Conservation (phyloP, 1,139 yeast genomes). For the Kluyveromyces sp. region DNA sequence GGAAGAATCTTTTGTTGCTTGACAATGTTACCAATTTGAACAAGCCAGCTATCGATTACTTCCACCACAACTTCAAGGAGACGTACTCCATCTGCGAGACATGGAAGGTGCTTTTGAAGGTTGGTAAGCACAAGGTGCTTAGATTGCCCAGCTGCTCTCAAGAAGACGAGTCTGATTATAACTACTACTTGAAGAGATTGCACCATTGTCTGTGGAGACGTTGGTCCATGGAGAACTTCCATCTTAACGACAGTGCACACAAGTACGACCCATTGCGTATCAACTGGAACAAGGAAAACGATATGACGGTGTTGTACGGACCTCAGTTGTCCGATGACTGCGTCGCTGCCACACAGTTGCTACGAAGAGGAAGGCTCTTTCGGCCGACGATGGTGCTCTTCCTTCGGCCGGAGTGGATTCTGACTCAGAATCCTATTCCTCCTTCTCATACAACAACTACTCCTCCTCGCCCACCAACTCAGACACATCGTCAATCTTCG, state of each 20-base stretch:
- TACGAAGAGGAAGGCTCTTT: background rate
- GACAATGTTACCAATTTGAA: constrained; percentile 27
- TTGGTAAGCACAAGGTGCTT: constrained; percentile 24
- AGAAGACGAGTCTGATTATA: constrained; percentile 24
- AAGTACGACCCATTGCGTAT: constrained; percentile 23
- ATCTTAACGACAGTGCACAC: constrained; percentile 10
- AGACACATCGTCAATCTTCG: constrained; percentile 20
- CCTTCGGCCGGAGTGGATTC: background rate
- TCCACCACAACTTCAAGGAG: constrained; percentile 17
- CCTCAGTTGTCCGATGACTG: constrained; percentile 21
- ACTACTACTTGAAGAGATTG: constrained; percentile 23
- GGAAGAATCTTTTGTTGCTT: constrained; percentile 24
- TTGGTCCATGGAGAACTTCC: constrained; percentile 22
- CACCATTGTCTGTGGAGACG: constrained; percentile 30
- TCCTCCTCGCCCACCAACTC: constrained; percentile 17
- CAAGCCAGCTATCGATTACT: constrained; percentile 26
- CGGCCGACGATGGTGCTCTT: background rate
- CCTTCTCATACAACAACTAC: background rate
- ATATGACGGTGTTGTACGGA: constrained; percentile 28
- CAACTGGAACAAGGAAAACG: constrained; percentile 29
- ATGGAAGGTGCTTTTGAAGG: constrained; percentile 21
- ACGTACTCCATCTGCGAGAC: constrained; percentile 17
- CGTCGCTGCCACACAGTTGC: constrained; percentile 3
- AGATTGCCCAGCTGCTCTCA: constrained; percentile 27
- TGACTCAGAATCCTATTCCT: background rate